Conservation (phyloP, 768 basidiomycete species). For the Lentinula sp. region DNA sequence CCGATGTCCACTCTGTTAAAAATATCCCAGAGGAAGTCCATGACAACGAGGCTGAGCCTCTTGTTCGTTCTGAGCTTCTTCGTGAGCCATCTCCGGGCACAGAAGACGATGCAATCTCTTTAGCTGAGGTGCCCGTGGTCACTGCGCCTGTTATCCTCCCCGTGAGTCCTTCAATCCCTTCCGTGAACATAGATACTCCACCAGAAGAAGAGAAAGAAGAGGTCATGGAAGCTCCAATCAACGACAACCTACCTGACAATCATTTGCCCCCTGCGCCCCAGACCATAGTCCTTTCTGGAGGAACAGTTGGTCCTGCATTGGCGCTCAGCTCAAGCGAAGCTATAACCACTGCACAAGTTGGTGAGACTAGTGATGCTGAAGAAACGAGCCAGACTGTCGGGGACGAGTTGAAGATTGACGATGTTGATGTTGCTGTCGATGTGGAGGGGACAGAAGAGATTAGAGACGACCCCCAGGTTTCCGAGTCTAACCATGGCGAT, state of each 20-base stretch:
- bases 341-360: background rate
- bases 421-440: background rate
- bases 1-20: background rate
- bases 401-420: background rate
- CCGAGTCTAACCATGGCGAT: background rate
- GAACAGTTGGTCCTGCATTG: background rate
- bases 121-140: background rate
- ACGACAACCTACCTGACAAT: background rate
- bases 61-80: background rate
- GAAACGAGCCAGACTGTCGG: background rate
- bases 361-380: background rate
- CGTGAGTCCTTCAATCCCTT: background rate
- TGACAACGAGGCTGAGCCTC: background rate
- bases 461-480: background rate
- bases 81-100: background rate
- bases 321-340: background rate
- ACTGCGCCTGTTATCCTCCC: background rate
- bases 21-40: too few relatives aligned
- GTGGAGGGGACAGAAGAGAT: background rate
- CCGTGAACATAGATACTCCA: background rate
- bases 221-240: background rate
- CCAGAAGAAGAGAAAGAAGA: background rate
- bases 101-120: background rate
- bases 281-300: slow-evolving; percentile 1
- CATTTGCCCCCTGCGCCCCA: background rate